phyloP scores from a whole-genome alignment of 805 yeast species.

The Candida nonsorbophila region DNA sequence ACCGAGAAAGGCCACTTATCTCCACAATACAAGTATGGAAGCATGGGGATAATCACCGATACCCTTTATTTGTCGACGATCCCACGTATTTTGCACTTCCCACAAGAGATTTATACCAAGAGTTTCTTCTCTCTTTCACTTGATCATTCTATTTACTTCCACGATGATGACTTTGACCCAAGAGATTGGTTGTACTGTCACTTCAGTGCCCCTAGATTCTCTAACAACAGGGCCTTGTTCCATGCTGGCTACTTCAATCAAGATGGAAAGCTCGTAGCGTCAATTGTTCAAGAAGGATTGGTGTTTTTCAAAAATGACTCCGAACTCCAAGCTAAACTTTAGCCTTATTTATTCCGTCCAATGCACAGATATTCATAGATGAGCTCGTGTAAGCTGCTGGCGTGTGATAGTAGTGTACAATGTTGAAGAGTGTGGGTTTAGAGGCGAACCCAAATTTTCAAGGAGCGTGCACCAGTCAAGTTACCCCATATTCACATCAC shows the following conservation, averaged over 20 bases:
- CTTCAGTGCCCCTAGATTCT: constrained; percentile 22
- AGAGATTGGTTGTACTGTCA: constrained; percentile 24
- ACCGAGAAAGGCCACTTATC: constrained; percentile 12
- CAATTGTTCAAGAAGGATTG: constrained; percentile 31
- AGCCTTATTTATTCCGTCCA: no score
- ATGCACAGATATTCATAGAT: no score
- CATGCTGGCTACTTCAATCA: constrained; percentile 24
- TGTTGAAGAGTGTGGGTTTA: constrained; percentile 9
- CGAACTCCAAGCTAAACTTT: constrained; percentile 12
- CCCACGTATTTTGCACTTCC: constrained; percentile 23
- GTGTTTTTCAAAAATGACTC: constrained; percentile 14
- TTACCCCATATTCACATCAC: constrained; percentile 28
- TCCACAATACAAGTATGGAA: constrained; percentile 15
- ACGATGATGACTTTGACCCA: constrained; percentile 30
- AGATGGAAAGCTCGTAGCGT: constrained; percentile 23
- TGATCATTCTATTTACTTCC: constrained; percentile 31
- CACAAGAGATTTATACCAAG: constrained; percentile 11
- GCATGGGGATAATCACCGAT: constrained; percentile 26
- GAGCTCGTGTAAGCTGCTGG: no score
- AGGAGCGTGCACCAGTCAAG: constrained; percentile 19
- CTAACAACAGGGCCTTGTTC: constrained; percentile 25
- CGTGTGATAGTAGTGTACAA: constrained; percentile 18
- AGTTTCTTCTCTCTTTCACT: constrained; percentile 27
- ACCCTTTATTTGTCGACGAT: constrained; percentile 25
- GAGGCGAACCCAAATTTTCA: constrained; percentile 15